These are phyloP conservation scores for Ogataea corticis DNA, from an alignment of 805 yeast species.

Conservation along the genomic window DNA sequence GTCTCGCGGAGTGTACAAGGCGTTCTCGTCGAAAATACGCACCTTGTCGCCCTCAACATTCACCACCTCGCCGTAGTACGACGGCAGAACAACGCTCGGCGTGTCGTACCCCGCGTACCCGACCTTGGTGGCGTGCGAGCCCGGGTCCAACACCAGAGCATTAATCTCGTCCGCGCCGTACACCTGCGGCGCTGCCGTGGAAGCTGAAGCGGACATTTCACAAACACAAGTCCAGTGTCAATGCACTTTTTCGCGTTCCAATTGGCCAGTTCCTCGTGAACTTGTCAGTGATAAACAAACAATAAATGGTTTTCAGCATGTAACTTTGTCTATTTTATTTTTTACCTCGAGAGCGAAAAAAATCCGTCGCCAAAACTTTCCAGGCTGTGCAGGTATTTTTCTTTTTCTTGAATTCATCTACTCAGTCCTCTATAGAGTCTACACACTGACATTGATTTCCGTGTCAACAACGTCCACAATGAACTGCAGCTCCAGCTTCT, in stretches of 20 bases:
- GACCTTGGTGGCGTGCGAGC: slow-evolving; percentile 76
- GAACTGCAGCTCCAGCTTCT: slow-evolving; percentile 84
- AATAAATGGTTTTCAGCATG: no score
- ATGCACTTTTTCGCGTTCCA: neutral
- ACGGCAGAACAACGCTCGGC: slow-evolving; percentile 76
- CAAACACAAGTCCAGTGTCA: neutral
- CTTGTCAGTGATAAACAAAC: neutral
- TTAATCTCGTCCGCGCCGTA: slow-evolving; percentile 81
- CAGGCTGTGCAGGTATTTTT: no score
- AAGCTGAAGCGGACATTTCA: slow-evolving; percentile 1
- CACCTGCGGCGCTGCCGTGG: slow-evolving; percentile 46
- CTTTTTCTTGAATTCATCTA: neutral
- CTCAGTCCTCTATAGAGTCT: neutral
- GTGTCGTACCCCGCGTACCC: slow-evolving; percentile 94
- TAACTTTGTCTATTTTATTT: no score
- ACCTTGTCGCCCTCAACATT: slow-evolving; percentile 18
- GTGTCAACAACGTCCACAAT: slow-evolving; percentile 67
- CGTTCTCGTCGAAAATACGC: slow-evolving; percentile 33
- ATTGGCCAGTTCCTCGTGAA: neutral
- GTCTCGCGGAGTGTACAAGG: slow-evolving; percentile 45
- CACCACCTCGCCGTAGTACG: slow-evolving; percentile 51
- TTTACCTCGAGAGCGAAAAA: no score
- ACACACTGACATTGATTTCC: slow-evolving; percentile 50
- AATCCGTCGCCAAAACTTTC: no score
- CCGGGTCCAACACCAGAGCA: slow-evolving; percentile 90